A percentile compares a stretch with the other conserved stretches of the same genome.
phyloP scores from a whole-genome alignment of 192 early-diverging fungal genomes.

The Geosiphon pyriformis region DNA sequence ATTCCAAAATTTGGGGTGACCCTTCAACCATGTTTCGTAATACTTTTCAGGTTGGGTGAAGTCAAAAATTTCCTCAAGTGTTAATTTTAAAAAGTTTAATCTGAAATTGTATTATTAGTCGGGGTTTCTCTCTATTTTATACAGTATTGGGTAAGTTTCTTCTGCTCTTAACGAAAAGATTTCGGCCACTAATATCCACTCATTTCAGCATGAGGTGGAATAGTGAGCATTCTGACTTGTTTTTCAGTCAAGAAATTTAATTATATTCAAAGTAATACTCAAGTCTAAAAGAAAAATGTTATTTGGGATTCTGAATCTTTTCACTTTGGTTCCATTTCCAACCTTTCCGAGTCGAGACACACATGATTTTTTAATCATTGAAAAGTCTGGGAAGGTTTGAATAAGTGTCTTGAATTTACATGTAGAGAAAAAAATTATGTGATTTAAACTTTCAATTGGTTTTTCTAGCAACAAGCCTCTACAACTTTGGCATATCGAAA shows the following conservation, averaged over 20 bases:
- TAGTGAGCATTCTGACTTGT: background rate
- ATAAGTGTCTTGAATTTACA: constrained; percentile 22
- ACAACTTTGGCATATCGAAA: constrained; percentile 60
- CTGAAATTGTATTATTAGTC: constrained; percentile 47
- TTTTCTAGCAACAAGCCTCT: constrained; percentile 52
- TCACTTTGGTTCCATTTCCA: too few species aligned
- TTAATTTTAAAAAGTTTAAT: background rate
- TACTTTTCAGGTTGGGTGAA: constrained; percentile 18
- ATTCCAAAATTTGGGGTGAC: too few species aligned
- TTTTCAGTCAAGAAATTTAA: background rate
- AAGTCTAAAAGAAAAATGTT: background rate
- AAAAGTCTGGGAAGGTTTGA: background rate
- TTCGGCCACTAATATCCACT: constrained; percentile 8
- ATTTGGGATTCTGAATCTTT: too few species aligned
- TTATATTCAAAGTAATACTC: background rate
- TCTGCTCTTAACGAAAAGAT: background rate
- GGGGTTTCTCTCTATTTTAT: constrained; percentile 84
- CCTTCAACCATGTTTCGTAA: constrained; percentile 20
- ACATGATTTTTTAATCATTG: too few species aligned
- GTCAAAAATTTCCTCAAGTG: background rate
- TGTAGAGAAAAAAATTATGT: constrained; percentile 16
- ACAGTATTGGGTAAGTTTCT: constrained; percentile 70
- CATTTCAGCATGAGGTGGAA: background rate
- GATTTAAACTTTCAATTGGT: constrained; percentile 17
- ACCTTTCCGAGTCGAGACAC: too few species aligned